These are phyloP conservation scores for Musa itinerans DNA, from an alignment of 176 grass and related monocot genomes.

Conservation along the genomic window DNA sequence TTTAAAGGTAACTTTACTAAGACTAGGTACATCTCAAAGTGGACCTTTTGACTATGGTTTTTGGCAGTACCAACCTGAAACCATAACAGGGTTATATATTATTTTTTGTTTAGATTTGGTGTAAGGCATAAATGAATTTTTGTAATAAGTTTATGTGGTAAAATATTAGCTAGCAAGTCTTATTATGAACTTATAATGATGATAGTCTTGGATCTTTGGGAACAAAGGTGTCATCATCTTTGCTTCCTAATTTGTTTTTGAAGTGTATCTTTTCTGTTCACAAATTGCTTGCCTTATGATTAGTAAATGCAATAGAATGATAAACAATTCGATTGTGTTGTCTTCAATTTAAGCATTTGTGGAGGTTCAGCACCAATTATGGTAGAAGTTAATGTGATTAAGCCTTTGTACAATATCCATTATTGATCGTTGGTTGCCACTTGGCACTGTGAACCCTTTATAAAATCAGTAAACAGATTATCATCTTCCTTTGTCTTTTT, in stretches of 20 bases:
- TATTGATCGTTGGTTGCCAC: background rate
- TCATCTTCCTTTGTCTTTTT: too few relatives aligned
- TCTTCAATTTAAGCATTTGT: background rate
- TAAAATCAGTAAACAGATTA: too few relatives aligned
- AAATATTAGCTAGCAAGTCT: background rate
- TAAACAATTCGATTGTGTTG: background rate
- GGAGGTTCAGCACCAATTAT: background rate
- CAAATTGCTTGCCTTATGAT: background rate
- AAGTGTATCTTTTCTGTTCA: background rate
- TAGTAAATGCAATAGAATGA: background rate
- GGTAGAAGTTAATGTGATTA: background rate
- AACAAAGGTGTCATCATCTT: too few relatives aligned
- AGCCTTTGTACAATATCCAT: background rate
- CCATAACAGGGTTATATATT: background rate
- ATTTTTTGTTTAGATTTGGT: background rate
- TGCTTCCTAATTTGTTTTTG: too few relatives aligned
- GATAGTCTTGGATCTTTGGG: background rate
- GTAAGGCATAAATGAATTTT: background rate
- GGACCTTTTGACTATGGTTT: too few relatives aligned
- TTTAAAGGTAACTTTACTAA: too few relatives aligned
- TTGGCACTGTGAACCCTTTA: too few relatives aligned
- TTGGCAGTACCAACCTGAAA: too few relatives aligned
- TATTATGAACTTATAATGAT: background rate
- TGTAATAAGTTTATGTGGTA: background rate
- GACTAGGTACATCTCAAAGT: too few relatives aligned